A percentile compares a stretch with the other conserved stretches of the same genome.
phyloP scores from a whole-genome alignment of 257 asterid species.

The Plantago ovata region DNA sequence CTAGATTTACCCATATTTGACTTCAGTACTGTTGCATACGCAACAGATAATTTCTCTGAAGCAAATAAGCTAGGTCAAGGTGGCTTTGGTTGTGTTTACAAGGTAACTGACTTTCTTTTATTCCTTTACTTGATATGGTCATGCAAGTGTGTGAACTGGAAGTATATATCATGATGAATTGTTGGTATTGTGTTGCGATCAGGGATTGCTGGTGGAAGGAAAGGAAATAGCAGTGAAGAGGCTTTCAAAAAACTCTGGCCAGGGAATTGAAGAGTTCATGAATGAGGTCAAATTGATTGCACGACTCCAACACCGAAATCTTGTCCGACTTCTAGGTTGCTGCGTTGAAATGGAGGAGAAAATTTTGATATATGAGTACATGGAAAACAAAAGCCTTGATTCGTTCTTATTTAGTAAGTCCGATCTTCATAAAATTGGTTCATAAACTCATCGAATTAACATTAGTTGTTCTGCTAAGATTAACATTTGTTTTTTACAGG shows the following conservation, averaged over 20 bases:
- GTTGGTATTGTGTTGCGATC: neutral
- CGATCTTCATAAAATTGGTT: conserved; percentile 1
- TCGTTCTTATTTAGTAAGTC: conserved; percentile 56
- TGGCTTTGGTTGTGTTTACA: conserved; percentile 84
- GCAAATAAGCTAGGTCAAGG: conserved; percentile 76
- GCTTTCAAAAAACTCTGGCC: conserved; percentile 59
- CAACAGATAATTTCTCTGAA: conserved; percentile 59
- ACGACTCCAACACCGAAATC: conserved; percentile 66
- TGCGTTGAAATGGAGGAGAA: conserved; percentile 70
- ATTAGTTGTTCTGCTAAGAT: neutral
- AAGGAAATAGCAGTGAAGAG: conserved; percentile 71
- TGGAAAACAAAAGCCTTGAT: conserved; percentile 75
- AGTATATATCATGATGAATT: neutral
- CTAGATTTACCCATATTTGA: conserved; percentile 69
- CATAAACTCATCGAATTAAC: neutral
- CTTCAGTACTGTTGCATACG: conserved; percentile 37
- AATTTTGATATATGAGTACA: conserved; percentile 64
- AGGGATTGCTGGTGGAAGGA: conserved; percentile 56
- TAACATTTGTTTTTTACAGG: conserved; percentile 25
- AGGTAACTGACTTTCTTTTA: conserved; percentile 32
- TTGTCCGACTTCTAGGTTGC: conserved; percentile 69
- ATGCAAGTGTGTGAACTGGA: neutral
- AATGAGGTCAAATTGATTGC: conserved; percentile 69
- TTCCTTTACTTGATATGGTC: neutral
- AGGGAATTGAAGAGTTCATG: conserved; percentile 69